Conservation (phyloP, 768 basidiomycete species). For the Pleurotus tuber-regium region DNA sequence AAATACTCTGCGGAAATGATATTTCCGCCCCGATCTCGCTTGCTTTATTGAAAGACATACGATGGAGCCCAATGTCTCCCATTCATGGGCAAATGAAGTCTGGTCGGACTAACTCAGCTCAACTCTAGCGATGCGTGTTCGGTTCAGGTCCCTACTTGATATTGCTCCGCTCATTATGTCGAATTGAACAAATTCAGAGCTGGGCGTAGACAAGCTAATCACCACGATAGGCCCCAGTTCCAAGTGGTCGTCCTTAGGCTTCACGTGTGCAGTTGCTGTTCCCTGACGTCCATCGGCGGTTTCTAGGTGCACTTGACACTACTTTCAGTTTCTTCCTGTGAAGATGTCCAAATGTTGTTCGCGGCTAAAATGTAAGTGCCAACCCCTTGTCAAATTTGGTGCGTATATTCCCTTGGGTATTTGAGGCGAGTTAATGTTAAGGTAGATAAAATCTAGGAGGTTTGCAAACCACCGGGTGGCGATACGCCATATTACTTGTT, state of each 20-base stretch:
- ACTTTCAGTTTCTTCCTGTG: neutral
- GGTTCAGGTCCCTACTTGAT: neutral
- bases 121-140: neutral
- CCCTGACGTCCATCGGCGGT: neutral
- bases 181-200: neutral
- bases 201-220: neutral
- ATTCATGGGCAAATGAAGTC: conserved; percentile 1
- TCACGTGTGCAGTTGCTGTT: neutral
- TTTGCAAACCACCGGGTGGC: conserved; percentile 8
- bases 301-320: neutral
- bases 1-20: too few species aligned
- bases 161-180: neutral
- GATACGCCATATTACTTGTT: neutral
- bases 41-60: neutral
- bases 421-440: neutral
- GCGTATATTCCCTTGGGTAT: conserved; percentile 1
- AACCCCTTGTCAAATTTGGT: conserved; percentile 1
- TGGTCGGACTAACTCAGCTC: neutral
- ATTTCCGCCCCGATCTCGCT: neutral
- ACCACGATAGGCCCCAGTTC: neutral
- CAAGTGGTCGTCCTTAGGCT: neutral
- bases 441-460: conserved; percentile 1
- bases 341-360: neutral
- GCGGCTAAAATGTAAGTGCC: conserved; percentile 5
- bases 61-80: neutral